Conservation (phyloP, 768 basidiomycete genomes). For the Trametes cinnabarina region DNA sequence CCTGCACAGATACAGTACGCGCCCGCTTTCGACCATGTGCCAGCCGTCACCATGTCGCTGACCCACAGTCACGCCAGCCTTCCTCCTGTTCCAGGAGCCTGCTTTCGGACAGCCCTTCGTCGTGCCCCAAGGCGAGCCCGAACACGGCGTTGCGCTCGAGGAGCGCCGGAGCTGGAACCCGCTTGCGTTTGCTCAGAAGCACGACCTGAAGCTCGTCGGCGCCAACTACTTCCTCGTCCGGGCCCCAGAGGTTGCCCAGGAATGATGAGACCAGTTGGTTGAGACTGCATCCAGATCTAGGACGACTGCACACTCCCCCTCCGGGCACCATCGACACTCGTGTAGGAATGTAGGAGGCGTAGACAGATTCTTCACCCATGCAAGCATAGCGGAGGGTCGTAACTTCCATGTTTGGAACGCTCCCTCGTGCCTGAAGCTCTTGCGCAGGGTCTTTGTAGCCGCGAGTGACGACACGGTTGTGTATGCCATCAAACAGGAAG, state of each 20-base stretch:
- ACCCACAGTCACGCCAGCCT: conserved; percentile 33
- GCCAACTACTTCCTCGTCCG: conserved; percentile 48
- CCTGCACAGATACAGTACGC: conserved; percentile 56
- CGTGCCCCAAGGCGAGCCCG: conserved; percentile 45
- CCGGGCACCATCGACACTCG: no score
- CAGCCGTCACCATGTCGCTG: not conserved
- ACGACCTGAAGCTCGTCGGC: conserved; percentile 56
- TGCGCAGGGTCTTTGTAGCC: no score
- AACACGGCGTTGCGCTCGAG: conserved; percentile 43
- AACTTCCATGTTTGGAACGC: no score
- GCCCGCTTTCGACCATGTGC: not conserved
- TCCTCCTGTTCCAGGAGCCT: conserved; percentile 64
- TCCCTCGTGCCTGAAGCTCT: no score
- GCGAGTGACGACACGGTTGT: no score
- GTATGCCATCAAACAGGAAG: no score
- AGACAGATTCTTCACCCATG: no score
- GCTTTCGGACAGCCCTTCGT: conserved; percentile 30
- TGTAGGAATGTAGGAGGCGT: no score
- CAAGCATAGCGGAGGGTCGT: no score
- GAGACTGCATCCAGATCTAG: no score
- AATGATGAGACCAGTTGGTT: no score
- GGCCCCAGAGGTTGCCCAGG: conserved; percentile 6
- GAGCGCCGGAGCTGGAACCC: conserved; percentile 58
- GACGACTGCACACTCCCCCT: no score
- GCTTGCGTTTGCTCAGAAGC: conserved; percentile 46